phyloP scores from a whole-genome alignment of 2,329 filamentous ascomycete species.

The Fusarium illudens region DNA sequence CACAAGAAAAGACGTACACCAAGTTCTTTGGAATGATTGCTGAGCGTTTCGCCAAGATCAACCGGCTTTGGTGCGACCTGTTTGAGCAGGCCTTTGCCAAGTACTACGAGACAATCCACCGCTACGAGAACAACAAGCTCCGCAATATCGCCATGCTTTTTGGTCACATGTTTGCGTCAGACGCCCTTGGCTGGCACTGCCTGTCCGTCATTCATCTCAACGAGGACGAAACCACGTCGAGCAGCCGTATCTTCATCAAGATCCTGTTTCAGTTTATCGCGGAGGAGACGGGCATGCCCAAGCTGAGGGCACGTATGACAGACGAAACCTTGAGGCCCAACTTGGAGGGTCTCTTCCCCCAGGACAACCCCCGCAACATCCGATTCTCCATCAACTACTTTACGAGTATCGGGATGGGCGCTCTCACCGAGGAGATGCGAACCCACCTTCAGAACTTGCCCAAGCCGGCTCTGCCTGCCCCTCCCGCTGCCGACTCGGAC shows the following conservation, averaged over 20 bases:
- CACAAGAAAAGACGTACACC: conserved; percentile 94
- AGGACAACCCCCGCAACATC: conserved; percentile 86
- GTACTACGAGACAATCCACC: conserved; percentile 97
- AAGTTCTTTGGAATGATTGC: conserved; percentile 97
- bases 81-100: conserved; percentile 91
- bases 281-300: conserved; percentile 85
- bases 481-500: conserved; percentile 66
- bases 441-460: conserved; percentile 89
- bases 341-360: conserved; percentile 88
- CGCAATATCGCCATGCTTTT: conserved; percentile 97
- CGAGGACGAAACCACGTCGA: conserved; percentile 96
- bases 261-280: conserved; percentile 93
- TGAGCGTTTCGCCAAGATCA: conserved; percentile 95
- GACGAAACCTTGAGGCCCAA: conserved; percentile 81
- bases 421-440: conserved; percentile 93
- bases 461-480: conserved; percentile 79
- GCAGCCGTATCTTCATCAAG: conserved; percentile 97
- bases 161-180: conserved; percentile 85
- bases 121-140: conserved; percentile 93
- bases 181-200: conserved; percentile 92
- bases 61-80: conserved; percentile 90
- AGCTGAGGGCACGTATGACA: conserved; percentile 77
- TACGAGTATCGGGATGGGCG: conserved; percentile 96
- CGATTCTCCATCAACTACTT: conserved; percentile 99
- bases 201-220: conserved; percentile 87